Evolutionary conservation across 345 rosid genomes (phyloP).

Genomic region (Euphorbia tirucalli): DNA sequence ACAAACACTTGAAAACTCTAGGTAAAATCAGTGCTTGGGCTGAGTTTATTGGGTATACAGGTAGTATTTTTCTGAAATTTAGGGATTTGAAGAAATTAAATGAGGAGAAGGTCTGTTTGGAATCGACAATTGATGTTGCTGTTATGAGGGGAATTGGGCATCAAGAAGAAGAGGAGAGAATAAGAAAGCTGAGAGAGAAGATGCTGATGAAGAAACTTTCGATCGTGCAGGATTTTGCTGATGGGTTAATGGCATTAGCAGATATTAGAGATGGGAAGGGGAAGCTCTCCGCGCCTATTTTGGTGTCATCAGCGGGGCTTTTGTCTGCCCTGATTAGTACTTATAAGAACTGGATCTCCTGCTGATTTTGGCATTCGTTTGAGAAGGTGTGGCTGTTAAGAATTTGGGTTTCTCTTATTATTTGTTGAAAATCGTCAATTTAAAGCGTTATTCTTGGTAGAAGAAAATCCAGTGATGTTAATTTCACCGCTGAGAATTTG

Average conservation of each 20-base stretch:
- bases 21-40: conserved; percentile 77
- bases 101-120: conserved; percentile 51
- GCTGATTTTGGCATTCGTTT: conserved; percentile 33
- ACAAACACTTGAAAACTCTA: conserved; percentile 42
- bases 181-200: conserved; percentile 66
- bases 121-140: conserved; percentile 49
- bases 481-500: not conserved
- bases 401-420: not conserved
- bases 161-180: conserved; percentile 45
- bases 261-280: conserved; percentile 77
- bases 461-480: not conserved
- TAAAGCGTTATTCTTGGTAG: not conserved
- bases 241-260: conserved; percentile 72
- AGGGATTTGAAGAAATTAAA: conserved; percentile 62
- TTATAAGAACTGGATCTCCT: conserved; percentile 86
- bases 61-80: conserved; percentile 64
- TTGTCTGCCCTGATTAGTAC: conserved; percentile 84
- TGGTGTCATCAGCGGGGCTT: conserved; percentile 70
- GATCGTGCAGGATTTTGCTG: conserved; percentile 79
- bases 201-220: conserved; percentile 67
- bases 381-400: conserved; percentile 17
- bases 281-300: conserved; percentile 45
- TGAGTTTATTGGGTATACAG: conserved; percentile 70
- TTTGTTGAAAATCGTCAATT: not conserved
- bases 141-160: conserved; percentile 42